Conservation (phyloP, 352 stramenopile species). For the Vaucheria bursata region DNA sequence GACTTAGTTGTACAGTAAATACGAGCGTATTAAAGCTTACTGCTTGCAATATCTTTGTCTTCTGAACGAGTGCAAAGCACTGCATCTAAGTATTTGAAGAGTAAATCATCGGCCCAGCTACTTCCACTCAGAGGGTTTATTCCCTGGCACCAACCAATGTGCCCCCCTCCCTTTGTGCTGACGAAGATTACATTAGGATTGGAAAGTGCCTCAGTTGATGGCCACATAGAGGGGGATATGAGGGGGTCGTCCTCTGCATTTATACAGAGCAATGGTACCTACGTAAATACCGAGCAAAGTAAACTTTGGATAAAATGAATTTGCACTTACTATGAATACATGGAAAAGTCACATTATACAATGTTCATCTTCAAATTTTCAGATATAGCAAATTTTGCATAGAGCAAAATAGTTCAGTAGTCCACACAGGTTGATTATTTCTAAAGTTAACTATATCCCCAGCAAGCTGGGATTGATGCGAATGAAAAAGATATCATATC, state of each 20-base stretch:
- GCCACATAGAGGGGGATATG: constrained; percentile 18
- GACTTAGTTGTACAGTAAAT: background rate
- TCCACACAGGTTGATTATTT: too few relatives aligned
- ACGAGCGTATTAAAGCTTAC: background rate
- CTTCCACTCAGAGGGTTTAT: constrained; percentile 18
- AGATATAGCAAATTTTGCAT: too few relatives aligned
- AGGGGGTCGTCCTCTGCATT: constrained; percentile 36
- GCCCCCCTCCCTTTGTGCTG: constrained; percentile 30
- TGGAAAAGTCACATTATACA: too few relatives aligned
- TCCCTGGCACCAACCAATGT: constrained; percentile 42
- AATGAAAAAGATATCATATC: too few relatives aligned
- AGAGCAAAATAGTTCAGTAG: too few relatives aligned
- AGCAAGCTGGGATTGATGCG: too few relatives aligned
- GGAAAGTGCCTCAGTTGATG: constrained; percentile 3
- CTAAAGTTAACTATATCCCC: too few relatives aligned
- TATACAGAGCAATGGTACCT: constrained; percentile 32
- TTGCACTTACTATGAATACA: too few relatives aligned
- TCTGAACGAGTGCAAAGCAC: background rate
- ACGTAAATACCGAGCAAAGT: too few relatives aligned
- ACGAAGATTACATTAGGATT: constrained; percentile 48
- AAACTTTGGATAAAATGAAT: too few relatives aligned
- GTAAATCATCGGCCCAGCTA: constrained; percentile 16
- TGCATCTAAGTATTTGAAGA: constrained; percentile 7
- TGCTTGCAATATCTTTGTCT: background rate
- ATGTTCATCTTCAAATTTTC: too few relatives aligned